Evolutionary conservation across 345 rosid genomes (phyloP).

Genomic region (Linum tenue): DNA sequence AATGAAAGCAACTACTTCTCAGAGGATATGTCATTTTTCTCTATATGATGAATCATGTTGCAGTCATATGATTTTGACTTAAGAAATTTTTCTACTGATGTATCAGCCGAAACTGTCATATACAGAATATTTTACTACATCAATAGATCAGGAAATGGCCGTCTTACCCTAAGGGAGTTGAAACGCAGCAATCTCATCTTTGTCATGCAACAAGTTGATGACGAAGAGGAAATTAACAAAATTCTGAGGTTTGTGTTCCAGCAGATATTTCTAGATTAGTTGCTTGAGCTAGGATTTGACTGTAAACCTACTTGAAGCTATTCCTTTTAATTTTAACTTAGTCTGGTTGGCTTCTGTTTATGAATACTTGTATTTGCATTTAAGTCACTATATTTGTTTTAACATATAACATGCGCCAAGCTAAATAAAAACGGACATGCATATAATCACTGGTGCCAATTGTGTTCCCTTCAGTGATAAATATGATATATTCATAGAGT

Average conservation of each 20-base stretch:
- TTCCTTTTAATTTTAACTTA: background rate
- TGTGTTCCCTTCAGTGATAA: too few species aligned
- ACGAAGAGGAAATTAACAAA: conserved; percentile 7
- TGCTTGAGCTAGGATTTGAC: background rate
- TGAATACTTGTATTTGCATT: background rate
- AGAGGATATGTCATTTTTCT: background rate
- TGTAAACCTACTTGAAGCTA: too few species aligned
- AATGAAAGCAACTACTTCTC: background rate
- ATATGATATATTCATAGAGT: too few species aligned
- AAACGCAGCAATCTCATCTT: background rate
- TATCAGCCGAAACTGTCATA: background rate
- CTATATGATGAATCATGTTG: background rate
- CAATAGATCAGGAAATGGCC: conserved; percentile 6
- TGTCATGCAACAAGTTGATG: conserved; percentile 6
- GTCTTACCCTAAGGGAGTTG: conserved; percentile 5
- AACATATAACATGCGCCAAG: background rate
- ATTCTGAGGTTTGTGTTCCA: background rate
- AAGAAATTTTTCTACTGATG: background rate
- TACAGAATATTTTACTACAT: conserved; percentile 10
- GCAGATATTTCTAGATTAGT: background rate
- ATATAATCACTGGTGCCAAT: too few species aligned
- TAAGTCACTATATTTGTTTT: background rate
- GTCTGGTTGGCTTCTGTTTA: background rate
- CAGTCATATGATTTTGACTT: background rate
- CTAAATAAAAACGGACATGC: too few species aligned